Base-by-base conservation (phyloP, 1,284 basidiomycete genomes). In the Thelephora terrestris region DNA sequence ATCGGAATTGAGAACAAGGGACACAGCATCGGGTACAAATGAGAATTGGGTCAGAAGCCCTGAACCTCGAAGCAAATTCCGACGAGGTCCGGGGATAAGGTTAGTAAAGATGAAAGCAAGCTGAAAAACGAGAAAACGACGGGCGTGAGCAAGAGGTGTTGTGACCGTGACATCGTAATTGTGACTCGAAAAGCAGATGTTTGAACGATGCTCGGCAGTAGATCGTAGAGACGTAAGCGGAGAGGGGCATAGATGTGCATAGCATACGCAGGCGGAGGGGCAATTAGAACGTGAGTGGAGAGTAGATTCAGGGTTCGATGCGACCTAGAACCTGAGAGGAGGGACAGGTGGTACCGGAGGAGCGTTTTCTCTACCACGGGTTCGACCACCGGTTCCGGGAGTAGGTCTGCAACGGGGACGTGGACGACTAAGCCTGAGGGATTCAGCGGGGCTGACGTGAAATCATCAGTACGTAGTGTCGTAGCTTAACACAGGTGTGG, bases 341-440 rank as follows among this genome's bases (percentile, higher is more conserved):
- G 38, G 14, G 7, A 42, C 20, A 9, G 45, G 44, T 57, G 51
- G 59, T 43, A 53, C 54, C 52, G 51, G 55, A 7, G 51, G 51
- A 20, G 58, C 52, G 7, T 57, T 45, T 7, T 56, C 50, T 5
- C 65, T 62, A 43, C 70, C 71, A 32, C 29, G 29, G 7, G 57
- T 45, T 7, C 56, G 50, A 7, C 65, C 62, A 40, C 70, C 71
- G 49, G 7, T 42, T 21, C 39, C 17, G 21, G 75, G 73, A 6
- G 73, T 75, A 4, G 73, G 69, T 36, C 79, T 69, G 49, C 75
- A 75, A 45, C 74, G 73, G 29, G 79, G 78, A 50, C 79, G 74
- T 23, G 85, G 84, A 34, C 83, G 78, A 59, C 71, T 81, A 54
- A 87, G 64, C 55, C 83, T 70, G 32, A 86, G 68, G 21, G 71